phyloP scores from a whole-genome alignment of 495 filamentous ascomycete species.

The Xylaria castorea region DNA sequence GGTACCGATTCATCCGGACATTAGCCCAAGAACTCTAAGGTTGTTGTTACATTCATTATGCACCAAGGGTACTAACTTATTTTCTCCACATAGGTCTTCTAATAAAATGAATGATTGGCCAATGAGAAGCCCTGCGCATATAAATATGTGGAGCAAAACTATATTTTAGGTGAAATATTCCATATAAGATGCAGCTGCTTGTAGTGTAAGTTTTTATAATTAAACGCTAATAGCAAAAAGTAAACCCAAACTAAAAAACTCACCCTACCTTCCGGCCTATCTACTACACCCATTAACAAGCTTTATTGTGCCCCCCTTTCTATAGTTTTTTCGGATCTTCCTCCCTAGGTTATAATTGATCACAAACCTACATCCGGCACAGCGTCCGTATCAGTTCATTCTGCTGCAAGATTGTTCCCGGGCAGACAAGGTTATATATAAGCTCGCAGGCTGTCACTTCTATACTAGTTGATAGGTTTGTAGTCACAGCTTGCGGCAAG shows the following conservation, averaged over 20 bases:
- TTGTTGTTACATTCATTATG: neutral
- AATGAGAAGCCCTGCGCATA: neutral
- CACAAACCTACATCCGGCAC: neutral
- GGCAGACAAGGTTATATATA: neutral
- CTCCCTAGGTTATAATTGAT: neutral
- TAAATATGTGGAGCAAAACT: neutral
- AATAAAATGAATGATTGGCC: neutral
- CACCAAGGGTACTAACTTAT: neutral
- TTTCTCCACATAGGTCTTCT: neutral
- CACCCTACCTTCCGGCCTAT: neutral
- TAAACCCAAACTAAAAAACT: constrained; percentile 11
- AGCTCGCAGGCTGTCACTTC: neutral
- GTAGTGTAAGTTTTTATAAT: constrained; percentile 8
- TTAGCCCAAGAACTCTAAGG: neutral
- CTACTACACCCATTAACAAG: neutral
- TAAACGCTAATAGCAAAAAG: constrained; percentile 15
- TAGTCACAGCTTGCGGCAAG: constrained; percentile 2
- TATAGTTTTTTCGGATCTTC: neutral
- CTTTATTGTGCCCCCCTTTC: neutral
- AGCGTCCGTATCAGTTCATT: neutral
- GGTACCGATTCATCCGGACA: constrained; percentile 12
- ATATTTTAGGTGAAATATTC: neutral
- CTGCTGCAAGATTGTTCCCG: neutral
- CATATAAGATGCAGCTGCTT: constrained; percentile 13
- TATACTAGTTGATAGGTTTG: neutral